Conservation (phyloP, 73 alveolate species). For the Paramecium tetraurelia region DNA sequence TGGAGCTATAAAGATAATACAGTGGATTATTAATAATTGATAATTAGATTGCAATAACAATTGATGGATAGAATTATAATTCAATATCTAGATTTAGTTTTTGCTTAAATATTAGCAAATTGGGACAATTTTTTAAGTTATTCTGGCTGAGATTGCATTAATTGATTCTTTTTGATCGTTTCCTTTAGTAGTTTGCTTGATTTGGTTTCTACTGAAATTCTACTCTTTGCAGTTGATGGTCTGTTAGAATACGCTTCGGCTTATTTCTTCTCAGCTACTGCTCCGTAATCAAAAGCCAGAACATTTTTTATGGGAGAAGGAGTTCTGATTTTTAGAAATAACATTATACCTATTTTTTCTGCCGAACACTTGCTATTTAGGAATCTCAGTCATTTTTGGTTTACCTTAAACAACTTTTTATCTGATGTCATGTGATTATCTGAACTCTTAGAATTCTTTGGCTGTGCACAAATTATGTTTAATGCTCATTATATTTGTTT, state of each 20-base stretch:
- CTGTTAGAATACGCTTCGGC: background rate
- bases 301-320: constrained; percentile 42
- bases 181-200: constrained; percentile 33
- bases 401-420: background rate
- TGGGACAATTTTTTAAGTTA: background rate
- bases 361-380: background rate
- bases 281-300: background rate
- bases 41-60: background rate
- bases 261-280: background rate
- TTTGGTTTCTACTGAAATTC: constrained; percentile 41
- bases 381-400: background rate
- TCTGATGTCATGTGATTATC: background rate
- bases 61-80: background rate
- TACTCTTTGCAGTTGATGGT: constrained; percentile 40
- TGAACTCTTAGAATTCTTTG: constrained; percentile 1
- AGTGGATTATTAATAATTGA: background rate
- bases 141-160: background rate
- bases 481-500: background rate
- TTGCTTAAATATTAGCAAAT: background rate
- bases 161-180: background rate
- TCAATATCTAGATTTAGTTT: constrained; percentile 24
- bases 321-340: background rate
- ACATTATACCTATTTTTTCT: constrained; percentile 3
- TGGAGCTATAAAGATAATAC: background rate
- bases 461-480: background rate